Conservation (phyloP, 257 asterid species). For the Nicotiana tomentosiformis region DNA sequence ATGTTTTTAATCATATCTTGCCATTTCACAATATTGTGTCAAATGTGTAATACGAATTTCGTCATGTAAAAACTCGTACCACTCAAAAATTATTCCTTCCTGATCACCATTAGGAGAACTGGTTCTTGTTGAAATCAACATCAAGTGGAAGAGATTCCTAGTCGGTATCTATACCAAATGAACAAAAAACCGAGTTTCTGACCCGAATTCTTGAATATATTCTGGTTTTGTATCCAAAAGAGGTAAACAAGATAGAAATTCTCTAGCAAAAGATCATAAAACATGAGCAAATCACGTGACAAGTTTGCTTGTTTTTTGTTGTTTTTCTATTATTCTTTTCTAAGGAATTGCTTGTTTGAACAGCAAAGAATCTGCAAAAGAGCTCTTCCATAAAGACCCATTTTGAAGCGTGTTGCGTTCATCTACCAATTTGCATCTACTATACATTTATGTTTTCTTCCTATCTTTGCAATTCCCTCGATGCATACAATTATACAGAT, state of each 20-base stretch:
- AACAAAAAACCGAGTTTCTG: background rate
- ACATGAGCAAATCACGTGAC: conserved; percentile 9
- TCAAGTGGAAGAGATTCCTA: background rate
- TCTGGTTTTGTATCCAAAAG: background rate
- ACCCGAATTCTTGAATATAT: background rate
- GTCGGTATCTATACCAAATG: background rate
- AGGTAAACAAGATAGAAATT: background rate
- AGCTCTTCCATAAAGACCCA: background rate
- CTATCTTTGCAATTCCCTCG: background rate
- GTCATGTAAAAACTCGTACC: background rate
- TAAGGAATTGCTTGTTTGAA: background rate
- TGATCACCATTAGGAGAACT: background rate
- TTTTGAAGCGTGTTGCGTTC: background rate
- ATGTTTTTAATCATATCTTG: background rate
- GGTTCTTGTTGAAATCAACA: background rate
- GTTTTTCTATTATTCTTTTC: background rate
- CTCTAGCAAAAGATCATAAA: background rate
- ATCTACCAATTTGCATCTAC: background rate
- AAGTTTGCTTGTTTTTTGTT: background rate
- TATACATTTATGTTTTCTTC: background rate
- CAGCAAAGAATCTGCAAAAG: background rate
- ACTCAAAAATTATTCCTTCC: background rate
- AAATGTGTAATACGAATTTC: background rate
- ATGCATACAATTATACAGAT: background rate
- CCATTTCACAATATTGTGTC: background rate